Evolutionary conservation across 495 filamentous ascomycete genomes (phyloP).

Genomic region (Amniculicola lignicola): DNA sequence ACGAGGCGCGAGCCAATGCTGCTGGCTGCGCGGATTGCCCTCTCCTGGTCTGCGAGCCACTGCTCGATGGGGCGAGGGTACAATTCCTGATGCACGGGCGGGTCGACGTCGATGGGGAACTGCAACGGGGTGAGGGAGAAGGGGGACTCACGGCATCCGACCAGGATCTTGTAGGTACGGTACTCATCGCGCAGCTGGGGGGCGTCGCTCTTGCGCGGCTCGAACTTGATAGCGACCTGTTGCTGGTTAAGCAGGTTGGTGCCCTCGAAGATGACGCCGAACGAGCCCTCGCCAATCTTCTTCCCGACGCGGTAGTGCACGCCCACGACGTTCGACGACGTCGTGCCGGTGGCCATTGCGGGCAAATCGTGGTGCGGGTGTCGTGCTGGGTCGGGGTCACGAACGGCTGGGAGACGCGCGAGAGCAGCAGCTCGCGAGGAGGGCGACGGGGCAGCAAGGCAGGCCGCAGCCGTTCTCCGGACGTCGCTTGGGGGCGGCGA

Average conservation of each 20-base stretch:
- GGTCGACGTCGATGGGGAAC: conserved; percentile 43
- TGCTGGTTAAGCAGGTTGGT: conserved; percentile 99
- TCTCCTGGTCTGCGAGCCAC: too few species aligned
- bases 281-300: conserved; percentile 98
- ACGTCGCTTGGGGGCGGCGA: conserved; percentile 11
- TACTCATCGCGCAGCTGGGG: conserved; percentile 98
- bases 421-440: not conserved
- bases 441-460: not conserved
- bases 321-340: conserved; percentile 95
- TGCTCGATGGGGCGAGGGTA: too few species aligned
- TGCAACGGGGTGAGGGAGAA: not conserved
- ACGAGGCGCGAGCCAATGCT: too few species aligned
- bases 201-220: conserved; percentile 98
- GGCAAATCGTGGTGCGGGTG: too few species aligned
- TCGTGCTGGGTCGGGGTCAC: not conserved
- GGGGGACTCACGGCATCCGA: conserved; percentile 90
- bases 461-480: conserved; percentile 21
- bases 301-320: conserved; percentile 99
- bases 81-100: too few species aligned
- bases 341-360: conserved; percentile 70
- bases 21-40: too few species aligned
- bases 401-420: not conserved
- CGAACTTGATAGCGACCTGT: conserved; percentile 99
- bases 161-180: conserved; percentile 97
- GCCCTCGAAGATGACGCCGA: conserved; percentile 98